Base-by-base conservation (phyloP, 1,284 basidiomycete genomes). In the Thecaphora frezii region DNA sequence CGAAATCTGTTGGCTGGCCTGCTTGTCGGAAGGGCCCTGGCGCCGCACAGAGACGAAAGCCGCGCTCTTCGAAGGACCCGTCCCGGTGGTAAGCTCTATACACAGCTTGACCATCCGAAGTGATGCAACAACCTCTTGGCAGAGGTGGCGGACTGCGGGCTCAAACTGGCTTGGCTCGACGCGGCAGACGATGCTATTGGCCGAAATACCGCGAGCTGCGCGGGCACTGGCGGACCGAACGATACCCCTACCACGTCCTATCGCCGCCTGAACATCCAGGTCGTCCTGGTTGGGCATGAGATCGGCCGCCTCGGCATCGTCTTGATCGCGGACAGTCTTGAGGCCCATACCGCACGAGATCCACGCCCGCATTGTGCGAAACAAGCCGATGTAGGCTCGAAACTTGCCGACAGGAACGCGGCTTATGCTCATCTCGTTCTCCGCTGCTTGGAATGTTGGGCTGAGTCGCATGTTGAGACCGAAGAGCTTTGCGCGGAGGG, bases 331-430 rank as follows among this genome's bases (percentile, higher is more conserved):
- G 19, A 21, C 10, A 16, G 7, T 21, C 19, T 41, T 46, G 13
- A 64, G 44, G 13, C 69, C 70, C 47, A 71, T 56, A 5, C 70
- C 70, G 44, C 72, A 71, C 5, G 54, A 50, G 37, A 71, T 51
- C 75, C 75, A 76, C 1, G 56, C 61, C 2, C 58, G 51, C 21
- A 69, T 51, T 23, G 64, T 45, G 3, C 46, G 41, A 14, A 76
- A 36, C 12, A 58, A 43, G 8, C 51, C 39, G 8, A 66, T 47
- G 1, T 70, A 52, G 4, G 53, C 46, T 18, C 46, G 46, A 36
- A 60, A 43, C 5, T 62, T 48, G 3, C n/a, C 36, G 14, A 67
- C 41, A 18, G 68, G 60, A 8, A 77, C 49, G 5, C 67, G 53
- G 1, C 61, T 47, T 42, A 55, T 66, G 0, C 55, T 43, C 21